Base-by-base conservation (phyloP, 208 protist species). In the Trypanosoma caninum region DNA sequence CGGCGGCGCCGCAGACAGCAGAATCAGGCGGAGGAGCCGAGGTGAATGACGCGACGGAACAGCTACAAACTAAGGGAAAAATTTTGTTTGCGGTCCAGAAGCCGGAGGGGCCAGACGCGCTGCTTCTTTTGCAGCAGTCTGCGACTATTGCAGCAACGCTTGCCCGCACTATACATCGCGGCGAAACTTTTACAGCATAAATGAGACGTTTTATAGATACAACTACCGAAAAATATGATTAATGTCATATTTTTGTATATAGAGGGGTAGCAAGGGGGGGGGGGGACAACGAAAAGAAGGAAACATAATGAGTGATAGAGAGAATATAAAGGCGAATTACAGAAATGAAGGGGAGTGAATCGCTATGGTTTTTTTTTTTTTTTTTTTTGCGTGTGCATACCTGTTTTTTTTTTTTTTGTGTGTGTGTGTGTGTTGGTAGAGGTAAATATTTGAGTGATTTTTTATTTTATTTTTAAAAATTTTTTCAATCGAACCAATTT, bases 81-180 rank as follows among this genome's bases (percentile, higher is more conserved):
- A 9, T 3, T n/a, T 18, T 18, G 7, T 33, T 44, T 13, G 46
- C 22, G 0, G 33, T 14, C 9, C 22, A 14, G n/a, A 40, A 20
- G 37, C 5, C 22, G 4, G n/a, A n/a, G 18, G 41, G 30, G 23
- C 7, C 55, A n/a, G 72, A 77, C 31, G 59, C 65, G 11, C 51
- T 80, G 20, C 4, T 45, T 27, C 20, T 80, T 4, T 38, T 80
- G 34, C 41, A 55, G 45, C 31, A 74, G 41, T 80, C 74, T 2
- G 59, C 69, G 18, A 47, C 34, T 11, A 47, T 61, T 52, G 59
- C 40, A 20, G 37, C 68, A 11, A 45, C 42, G 14, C 38, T 80
- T 7, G 54, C 59, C 25, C 58, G 56, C 16, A 72, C 74, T 0
- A 64, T 80, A 48, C 54, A 80, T 47, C 52, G 68, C 7, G n/a